A percentile compares a stretch with the other conserved stretches of the same genome.
These are phyloP conservation scores for Ochromonas danica DNA, from an alignment of 108 stramenopile genomes.

Conservation along the genomic window DNA sequence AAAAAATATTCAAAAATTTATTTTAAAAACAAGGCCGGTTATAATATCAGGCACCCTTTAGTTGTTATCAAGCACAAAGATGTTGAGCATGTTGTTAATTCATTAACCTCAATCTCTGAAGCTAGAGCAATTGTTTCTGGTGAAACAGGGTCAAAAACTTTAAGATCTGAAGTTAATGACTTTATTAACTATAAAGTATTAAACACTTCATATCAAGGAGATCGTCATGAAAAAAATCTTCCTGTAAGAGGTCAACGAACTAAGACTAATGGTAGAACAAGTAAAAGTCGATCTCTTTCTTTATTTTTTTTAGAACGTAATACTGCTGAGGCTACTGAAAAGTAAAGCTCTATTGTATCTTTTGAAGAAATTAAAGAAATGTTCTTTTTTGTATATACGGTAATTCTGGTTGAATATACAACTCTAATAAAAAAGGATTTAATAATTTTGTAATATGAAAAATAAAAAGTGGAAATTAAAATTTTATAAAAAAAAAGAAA, in stretches of 20 bases:
- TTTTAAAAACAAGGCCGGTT: conserved; percentile 16
- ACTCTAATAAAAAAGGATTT: conserved; percentile 17
- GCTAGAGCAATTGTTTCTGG: conserved; percentile 15
- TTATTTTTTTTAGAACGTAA: conserved; percentile 18
- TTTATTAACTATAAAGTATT: conserved; percentile 12
- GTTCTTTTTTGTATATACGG: conserved; percentile 17
- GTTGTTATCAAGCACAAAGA: conserved; percentile 16
- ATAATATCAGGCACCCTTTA: conserved; percentile 16
- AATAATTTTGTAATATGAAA: conserved; percentile 18
- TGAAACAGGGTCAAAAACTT: conserved; percentile 9
- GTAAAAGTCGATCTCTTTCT: not conserved
- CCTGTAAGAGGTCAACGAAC: conserved; percentile 37
- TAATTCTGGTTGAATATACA: conserved; percentile 17
- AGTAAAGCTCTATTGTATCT: conserved; percentile 17
- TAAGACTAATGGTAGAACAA: conserved; percentile 22
- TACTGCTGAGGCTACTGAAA: conserved; percentile 15
- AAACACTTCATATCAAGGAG: conserved; percentile 33
- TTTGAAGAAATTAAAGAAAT: conserved; percentile 18
- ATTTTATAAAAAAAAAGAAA: conserved; percentile 18
- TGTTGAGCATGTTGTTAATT: conserved; percentile 17
- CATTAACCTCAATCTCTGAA: conserved; percentile 16
- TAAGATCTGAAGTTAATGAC: conserved; percentile 20
- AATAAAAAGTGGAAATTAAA: conserved; percentile 18
- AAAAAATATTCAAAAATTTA: conserved; percentile 18
- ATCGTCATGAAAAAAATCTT: conserved; percentile 2